Percentiles rank a stretch among this genome's conserved stretches.
Conservation (phyloP, 1,139 yeast genomes). For the Geotrichum australiense region DNA sequence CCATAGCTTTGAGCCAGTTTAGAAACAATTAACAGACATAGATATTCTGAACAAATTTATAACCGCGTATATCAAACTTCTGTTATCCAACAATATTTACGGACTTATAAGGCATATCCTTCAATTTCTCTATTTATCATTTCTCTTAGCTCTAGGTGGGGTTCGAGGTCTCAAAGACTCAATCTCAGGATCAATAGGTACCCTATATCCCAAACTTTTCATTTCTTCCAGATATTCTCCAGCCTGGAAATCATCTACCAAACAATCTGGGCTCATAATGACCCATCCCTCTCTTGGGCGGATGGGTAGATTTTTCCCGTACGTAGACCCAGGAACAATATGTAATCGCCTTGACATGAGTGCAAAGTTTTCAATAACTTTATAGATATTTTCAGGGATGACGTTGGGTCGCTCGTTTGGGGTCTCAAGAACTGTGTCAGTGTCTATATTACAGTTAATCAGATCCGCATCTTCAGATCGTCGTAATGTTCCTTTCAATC, state of each 20-base stretch:
- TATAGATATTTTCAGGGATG: constrained; percentile 73
- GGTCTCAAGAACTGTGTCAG: constrained; percentile 68
- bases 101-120: too few species aligned
- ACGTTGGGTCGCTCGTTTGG: constrained; percentile 34
- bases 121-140: constrained; percentile 10
- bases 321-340: constrained; percentile 59
- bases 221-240: constrained; percentile 40
- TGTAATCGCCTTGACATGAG: constrained; percentile 77
- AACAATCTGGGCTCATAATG: constrained; percentile 73
- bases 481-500: constrained; percentile 88
- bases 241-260: constrained; percentile 62
- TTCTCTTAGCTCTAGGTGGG: constrained; percentile 38
- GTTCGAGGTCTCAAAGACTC: constrained; percentile 80
- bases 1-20: too few species aligned
- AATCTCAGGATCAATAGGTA: constrained; percentile 66
- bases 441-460: constrained; percentile 87
- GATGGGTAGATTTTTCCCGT: constrained; percentile 49
- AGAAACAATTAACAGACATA: too few species aligned
- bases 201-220: constrained; percentile 40
- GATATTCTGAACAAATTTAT: too few species aligned
- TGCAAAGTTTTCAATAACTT: constrained; percentile 84
- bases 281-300: constrained; percentile 86
- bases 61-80: too few species aligned
- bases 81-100: too few species aligned
- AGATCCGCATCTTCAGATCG: constrained; percentile 76